Conservation (phyloP, 352 stramenopile genomes). For the Elongisporangium undulatum region DNA sequence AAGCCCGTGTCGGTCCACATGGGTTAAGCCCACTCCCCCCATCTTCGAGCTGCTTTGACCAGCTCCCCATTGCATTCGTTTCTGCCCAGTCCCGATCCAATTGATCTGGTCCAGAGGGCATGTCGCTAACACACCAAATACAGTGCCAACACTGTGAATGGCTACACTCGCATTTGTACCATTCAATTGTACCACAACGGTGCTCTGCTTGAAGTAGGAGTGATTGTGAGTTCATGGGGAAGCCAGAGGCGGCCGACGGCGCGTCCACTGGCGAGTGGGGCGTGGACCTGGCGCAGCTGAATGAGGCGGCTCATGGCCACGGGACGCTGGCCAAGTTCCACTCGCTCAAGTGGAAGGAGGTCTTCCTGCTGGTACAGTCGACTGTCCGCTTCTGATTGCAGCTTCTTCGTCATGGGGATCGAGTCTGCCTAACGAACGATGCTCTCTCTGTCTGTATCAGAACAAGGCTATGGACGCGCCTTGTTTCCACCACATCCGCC, state of each 20-base stretch:
- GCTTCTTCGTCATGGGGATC: neutral
- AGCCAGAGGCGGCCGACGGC: too few relatives aligned
- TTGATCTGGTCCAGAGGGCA: too few relatives aligned
- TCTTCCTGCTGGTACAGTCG: constrained; percentile 38
- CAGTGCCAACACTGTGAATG: neutral
- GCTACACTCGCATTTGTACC: neutral
- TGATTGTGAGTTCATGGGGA: neutral
- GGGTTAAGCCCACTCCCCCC: constrained; percentile 41
- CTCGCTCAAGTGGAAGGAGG: constrained; percentile 57
- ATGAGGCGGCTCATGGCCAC: constrained; percentile 15
- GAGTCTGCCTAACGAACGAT: constrained; percentile 1
- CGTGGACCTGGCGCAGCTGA: constrained; percentile 11
- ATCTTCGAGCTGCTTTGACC: neutral
- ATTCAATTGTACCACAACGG: neutral
- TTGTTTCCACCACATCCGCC: constrained; percentile 38
- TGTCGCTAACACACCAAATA: neutral
- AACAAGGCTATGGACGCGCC: constrained; percentile 31
- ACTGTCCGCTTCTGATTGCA: neutral
- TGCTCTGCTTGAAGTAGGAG: neutral
- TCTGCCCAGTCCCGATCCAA: too few relatives aligned
- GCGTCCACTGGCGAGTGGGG: neutral
- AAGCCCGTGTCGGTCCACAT: constrained; percentile 81
- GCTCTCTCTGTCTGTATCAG: constrained; percentile 7
- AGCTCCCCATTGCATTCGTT: neutral
- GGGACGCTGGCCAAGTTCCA: constrained; percentile 61